A percentile compares a stretch with the other conserved stretches of the same genome.
Evolutionary conservation across 208 protist genomes (phyloP).

Genomic region (Trichomonas tenax): DNA sequence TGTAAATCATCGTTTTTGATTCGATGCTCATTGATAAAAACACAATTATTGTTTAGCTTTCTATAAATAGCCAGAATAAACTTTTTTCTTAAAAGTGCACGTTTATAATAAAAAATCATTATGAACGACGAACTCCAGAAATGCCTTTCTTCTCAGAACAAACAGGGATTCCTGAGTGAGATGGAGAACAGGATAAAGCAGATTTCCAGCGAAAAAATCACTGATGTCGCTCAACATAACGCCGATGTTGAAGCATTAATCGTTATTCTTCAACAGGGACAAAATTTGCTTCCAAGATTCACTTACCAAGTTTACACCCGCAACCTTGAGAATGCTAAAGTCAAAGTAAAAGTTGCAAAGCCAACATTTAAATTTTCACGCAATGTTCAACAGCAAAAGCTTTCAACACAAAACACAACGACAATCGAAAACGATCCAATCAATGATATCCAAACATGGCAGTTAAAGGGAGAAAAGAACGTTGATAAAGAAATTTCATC

Average conservation of each 20-base stretch:
- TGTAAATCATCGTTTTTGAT: too few species aligned
- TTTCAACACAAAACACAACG: not conserved
- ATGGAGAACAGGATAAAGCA: not conserved
- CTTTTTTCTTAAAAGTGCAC: not conserved
- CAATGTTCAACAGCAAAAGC: not conserved
- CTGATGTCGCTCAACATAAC: not conserved
- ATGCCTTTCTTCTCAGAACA: not conserved
- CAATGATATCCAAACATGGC: not conserved
- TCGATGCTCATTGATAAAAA: too few species aligned
- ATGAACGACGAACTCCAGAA: not conserved
- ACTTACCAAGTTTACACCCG: not conserved
- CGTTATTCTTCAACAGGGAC: not conserved
- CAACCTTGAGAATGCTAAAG: not conserved
- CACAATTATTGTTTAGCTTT: too few species aligned
- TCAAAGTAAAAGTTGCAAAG: not conserved
- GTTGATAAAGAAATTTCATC: not conserved
- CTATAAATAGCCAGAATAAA: not conserved
- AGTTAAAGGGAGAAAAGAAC: not conserved
- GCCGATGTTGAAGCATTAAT: not conserved
- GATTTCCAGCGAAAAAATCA: not conserved
- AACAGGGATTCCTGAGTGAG: not conserved
- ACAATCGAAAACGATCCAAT: not conserved
- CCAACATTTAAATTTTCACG: not conserved
- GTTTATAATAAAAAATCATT: not conserved
- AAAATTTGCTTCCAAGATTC: not conserved